These are phyloP conservation scores for Talaromyces sp. DNA, from an alignment of 2,329 filamentous ascomycete species.

Conservation along the genomic window DNA sequence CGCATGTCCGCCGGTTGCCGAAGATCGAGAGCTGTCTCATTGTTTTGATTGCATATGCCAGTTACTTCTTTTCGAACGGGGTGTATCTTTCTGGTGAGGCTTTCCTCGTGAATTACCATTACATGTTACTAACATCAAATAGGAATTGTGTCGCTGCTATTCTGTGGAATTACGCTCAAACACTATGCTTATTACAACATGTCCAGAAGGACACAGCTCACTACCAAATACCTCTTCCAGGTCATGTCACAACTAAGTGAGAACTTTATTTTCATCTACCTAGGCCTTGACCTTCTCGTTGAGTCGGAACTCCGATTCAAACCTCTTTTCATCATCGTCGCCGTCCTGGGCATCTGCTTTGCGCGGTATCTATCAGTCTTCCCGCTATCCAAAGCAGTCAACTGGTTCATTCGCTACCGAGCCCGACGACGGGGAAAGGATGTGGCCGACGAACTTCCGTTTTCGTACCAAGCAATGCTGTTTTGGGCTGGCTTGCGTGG, in stretches of 20 bases:
- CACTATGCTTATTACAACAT: constrained; percentile 99
- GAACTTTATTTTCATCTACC: constrained; percentile 99
- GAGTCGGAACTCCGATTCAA: constrained; percentile 86
- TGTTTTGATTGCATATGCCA: constrained; percentile 89
- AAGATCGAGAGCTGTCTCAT: constrained; percentile 97
- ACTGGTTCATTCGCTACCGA: constrained; percentile 86
- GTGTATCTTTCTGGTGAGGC: constrained; percentile 86
- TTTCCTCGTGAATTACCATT: neutral
- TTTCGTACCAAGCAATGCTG: constrained; percentile 98
- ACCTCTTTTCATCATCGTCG: constrained; percentile 90
- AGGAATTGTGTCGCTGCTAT: constrained; percentile 94
- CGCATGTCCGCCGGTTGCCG: constrained; percentile 83
- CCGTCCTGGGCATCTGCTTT: constrained; percentile 84
- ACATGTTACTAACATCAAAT: constrained; percentile 11
- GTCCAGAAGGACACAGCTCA: constrained; percentile 94
- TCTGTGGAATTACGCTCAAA: constrained; percentile 97
- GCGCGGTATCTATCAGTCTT: constrained; percentile 94
- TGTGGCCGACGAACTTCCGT: constrained; percentile 81
- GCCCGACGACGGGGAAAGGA: constrained; percentile 73
- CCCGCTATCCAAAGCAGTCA: constrained; percentile 82
- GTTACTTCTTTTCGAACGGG: constrained; percentile 96
- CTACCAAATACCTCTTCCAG: constrained; percentile 96
- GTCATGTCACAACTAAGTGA: constrained; percentile 91
- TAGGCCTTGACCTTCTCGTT: constrained; percentile 91
- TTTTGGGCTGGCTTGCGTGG: constrained; percentile 97